These are phyloP conservation scores for Miamiensis avidus DNA, from an alignment of 169 alveolate species.

Conservation along the genomic window DNA sequence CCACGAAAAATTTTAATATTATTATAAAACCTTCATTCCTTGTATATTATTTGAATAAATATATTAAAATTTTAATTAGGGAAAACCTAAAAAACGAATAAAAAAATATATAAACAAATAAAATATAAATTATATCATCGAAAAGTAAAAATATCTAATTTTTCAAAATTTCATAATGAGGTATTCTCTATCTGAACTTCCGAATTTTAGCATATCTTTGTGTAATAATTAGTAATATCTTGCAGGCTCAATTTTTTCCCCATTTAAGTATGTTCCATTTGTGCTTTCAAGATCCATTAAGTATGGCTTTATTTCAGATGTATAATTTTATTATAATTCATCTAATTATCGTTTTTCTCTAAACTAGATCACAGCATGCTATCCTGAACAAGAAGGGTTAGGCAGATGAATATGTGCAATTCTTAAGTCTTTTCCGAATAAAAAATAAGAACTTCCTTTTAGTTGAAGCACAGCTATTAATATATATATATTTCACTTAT, in stretches of 20 bases:
- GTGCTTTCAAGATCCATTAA: constrained; percentile 95
- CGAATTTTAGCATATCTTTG: constrained; percentile 83
- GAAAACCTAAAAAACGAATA: too few species aligned
- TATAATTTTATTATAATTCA: constrained; percentile 21
- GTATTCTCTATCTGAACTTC: constrained; percentile 75
- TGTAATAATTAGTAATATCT: constrained; percentile 91
- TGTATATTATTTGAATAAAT: too few species aligned
- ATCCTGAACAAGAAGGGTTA: constrained; percentile 89
- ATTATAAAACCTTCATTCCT: too few species aligned
- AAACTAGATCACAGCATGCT: constrained; percentile 98
- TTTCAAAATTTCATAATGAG: constrained; percentile 59
- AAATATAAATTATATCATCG: too few species aligned
- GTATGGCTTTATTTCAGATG: constrained; percentile 81
- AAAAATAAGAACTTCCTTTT: constrained; percentile 49
- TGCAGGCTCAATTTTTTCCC: constrained; percentile 87
- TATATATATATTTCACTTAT: constrained; percentile 33
- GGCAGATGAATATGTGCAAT: constrained; percentile 89
- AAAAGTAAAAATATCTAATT: neutral
- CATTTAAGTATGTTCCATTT: constrained; percentile 93
- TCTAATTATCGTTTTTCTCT: constrained; percentile 67
- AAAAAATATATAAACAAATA: too few species aligned
- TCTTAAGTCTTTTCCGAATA: constrained; percentile 93
- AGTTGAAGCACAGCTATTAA: constrained; percentile 17
- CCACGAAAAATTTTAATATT: too few species aligned
- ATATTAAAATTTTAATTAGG: too few species aligned